phyloP scores from a whole-genome alignment of 2,329 filamentous ascomycete genomes.

The Epichloe festucae region DNA sequence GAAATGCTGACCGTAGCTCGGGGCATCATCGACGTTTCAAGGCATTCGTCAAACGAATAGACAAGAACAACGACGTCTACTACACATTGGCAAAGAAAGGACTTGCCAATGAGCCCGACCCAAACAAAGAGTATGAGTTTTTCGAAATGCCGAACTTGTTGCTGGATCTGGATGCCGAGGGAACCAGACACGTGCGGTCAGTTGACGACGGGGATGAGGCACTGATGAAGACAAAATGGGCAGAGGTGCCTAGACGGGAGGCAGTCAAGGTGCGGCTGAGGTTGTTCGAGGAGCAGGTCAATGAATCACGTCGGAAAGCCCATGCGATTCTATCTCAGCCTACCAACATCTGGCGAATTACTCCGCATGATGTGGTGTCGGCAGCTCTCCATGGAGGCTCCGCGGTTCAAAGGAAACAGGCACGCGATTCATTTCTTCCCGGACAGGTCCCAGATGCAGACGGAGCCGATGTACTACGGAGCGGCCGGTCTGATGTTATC shows the following conservation, averaged over 20 bases:
- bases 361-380: slow-evolving; percentile 30
- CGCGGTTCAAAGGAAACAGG: not conserved
- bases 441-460: not conserved
- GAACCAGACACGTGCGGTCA: slow-evolving; percentile 28
- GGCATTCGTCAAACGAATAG: slow-evolving; percentile 13
- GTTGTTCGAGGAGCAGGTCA: slow-evolving; percentile 17
- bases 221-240: slow-evolving; percentile 19
- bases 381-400: slow-evolving; percentile 13
- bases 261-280: slow-evolving; percentile 15
- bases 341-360: slow-evolving; percentile 24
- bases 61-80: slow-evolving; percentile 13
- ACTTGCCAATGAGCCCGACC: slow-evolving; percentile 3
- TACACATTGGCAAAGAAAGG: slow-evolving; percentile 14
- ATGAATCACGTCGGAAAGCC: slow-evolving; percentile 13
- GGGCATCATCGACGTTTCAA: slow-evolving; percentile 9
- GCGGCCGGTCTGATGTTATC: slow-evolving; percentile 3
- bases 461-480: not conserved
- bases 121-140: slow-evolving; percentile 13
- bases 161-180: slow-evolving; percentile 39
- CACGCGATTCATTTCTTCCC: not conserved
- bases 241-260: slow-evolving; percentile 9
- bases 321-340: slow-evolving; percentile 14
- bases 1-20: not conserved
- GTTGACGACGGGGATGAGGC: slow-evolving; percentile 24
- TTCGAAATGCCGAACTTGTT: slow-evolving; percentile 30